Evolutionary conservation across 352 stramenopile species (phyloP), one percentile per base, ranked within the genome.

Genomic region (Globisporangium sylvaticum): DNA sequence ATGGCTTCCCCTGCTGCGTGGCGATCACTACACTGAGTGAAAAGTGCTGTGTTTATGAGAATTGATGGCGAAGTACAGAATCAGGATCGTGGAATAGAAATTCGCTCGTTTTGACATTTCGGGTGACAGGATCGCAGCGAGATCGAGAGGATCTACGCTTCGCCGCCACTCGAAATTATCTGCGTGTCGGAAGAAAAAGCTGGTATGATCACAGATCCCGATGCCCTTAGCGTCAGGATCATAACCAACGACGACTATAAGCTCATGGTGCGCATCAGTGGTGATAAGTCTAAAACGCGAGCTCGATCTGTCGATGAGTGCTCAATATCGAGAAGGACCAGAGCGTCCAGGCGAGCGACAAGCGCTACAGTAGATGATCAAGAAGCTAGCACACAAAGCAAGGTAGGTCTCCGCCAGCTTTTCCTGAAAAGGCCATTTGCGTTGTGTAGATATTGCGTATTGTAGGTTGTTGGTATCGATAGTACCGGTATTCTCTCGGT

Each of bases 211-310:
- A 92, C 80, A 15, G 89, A 83, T 77, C 80, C 79, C 64, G 83
- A 96, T 62, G 97, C 97, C 62, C 71, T 95, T 20, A 91, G 84
- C 58, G 87, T 81, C 0, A 80, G 77, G 15, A 90, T 98, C 57
- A 67, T 70, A 50, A 72, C 80, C 58, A 91, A 97, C 73, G 87
- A 96, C 64, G 82, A 91, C 67, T 96, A 94, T 54, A 81, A 94
- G 69, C 81, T 93, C 57, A 91, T 96, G 77, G 73, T 96, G 89
- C 88, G 94, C 39, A 75, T 97, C 18, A 91, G 79, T 56, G 92
- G 89, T 5, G 92, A 90, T 3, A 65, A 65, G 89, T 87, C 25
- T 90, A 75, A 77, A 83, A 78, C 57, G 88, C 84, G 22, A 96
- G 95, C 75, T 83, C 83, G n/a, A 84, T 78, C 20, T 91, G 83